These are phyloP conservation scores for Penicillium coprophilum DNA, from an alignment of 495 filamentous ascomycete species.

Conservation along the genomic window DNA sequence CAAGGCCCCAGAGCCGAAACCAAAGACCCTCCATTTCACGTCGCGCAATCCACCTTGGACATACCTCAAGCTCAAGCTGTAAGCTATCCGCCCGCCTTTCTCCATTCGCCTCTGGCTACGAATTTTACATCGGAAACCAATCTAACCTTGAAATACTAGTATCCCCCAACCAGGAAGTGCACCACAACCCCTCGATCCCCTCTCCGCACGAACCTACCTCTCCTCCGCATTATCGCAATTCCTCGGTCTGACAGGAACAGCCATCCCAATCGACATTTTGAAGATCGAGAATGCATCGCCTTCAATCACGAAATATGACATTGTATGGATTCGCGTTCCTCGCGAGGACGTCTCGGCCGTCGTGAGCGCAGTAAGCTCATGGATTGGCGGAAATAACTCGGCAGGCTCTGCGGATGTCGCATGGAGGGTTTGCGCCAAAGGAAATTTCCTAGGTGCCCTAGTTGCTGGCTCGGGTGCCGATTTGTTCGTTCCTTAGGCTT, in stretches of 20 bases:
- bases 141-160: conserved; percentile 20
- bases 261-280: conserved; percentile 79
- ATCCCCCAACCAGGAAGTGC: conserved; percentile 34
- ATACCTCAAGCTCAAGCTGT: conserved; percentile 50
- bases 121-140: not conserved
- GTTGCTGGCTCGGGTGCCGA: conserved; percentile 44
- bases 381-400: conserved; percentile 48
- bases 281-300: conserved; percentile 46
- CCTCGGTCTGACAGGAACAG: conserved; percentile 72
- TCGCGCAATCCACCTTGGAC: conserved; percentile 52
- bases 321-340: conserved; percentile 76
- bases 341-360: conserved; percentile 64
- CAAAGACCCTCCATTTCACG: conserved; percentile 37
- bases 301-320: conserved; percentile 15
- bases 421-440: conserved; percentile 58
- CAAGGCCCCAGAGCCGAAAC: conserved; percentile 29
- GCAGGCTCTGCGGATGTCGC: conserved; percentile 42
- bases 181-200: conserved; percentile 58
- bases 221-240: conserved; percentile 73
- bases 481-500: conserved; percentile 38
- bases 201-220: conserved; percentile 73
- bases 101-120: not conserved
- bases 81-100: conserved; percentile 7
- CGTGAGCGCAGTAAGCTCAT: conserved; percentile 65
- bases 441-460: conserved; percentile 53